Evolutionary conservation across 257 asterid species (phyloP).

Genomic region (Handroanthus guayacan): DNA sequence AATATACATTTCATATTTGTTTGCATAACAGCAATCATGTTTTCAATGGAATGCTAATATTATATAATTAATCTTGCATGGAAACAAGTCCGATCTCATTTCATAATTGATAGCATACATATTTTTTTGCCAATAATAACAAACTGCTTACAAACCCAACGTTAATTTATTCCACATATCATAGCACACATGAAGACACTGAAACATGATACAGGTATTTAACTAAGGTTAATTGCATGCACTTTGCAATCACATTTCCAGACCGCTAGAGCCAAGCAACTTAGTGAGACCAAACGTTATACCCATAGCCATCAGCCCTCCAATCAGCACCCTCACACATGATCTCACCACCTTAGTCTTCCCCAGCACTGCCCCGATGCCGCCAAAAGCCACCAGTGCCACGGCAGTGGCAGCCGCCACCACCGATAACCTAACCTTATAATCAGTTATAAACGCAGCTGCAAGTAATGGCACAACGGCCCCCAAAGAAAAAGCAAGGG

Average conservation of each 20-base stretch:
- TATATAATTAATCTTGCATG: neutral
- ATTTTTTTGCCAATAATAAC: neutral
- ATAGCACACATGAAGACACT: neutral
- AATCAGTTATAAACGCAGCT: conserved; percentile 60
- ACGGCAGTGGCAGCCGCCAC: conserved; percentile 59
- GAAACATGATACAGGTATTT: too few species aligned
- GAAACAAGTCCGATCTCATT: neutral
- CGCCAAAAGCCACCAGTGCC: conserved; percentile 63
- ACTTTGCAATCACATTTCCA: conserved; percentile 41
- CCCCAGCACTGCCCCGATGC: conserved; percentile 66
- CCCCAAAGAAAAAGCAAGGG: conserved; percentile 65
- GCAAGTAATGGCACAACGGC: conserved; percentile 67
- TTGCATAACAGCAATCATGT: too few species aligned
- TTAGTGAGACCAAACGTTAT: conserved; percentile 75
- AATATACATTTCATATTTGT: too few species aligned
- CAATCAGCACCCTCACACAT: conserved; percentile 62
- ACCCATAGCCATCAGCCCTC: conserved; percentile 88
- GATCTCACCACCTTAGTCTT: conserved; percentile 49
- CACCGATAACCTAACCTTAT: conserved; percentile 54
- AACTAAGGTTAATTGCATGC: too few species aligned
- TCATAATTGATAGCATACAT: neutral
- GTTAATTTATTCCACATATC: neutral
- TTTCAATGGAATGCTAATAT: too few species aligned
- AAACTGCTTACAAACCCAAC: neutral
- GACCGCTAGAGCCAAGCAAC: conserved; percentile 53